Percentiles rank a stretch among this genome's conserved stretches.
Conservation (phyloP, 495 filamentous ascomycete genomes). For the Delitschia confertaspora region DNA sequence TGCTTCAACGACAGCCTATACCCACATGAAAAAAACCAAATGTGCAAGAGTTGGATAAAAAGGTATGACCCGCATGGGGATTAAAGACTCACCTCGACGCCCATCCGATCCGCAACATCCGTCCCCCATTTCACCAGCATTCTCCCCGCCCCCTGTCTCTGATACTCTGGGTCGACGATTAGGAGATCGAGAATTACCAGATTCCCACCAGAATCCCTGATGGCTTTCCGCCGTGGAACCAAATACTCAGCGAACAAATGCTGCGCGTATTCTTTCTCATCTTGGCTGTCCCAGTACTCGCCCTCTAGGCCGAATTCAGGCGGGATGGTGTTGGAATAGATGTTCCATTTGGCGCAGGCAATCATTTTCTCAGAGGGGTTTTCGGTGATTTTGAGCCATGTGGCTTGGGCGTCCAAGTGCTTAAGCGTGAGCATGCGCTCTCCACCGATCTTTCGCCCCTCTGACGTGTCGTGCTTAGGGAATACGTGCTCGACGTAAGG, state of each 20-base stretch:
- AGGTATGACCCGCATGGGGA: neutral
- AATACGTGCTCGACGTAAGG: conserved; percentile 9
- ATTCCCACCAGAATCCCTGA: conserved; percentile 4
- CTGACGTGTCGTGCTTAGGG: conserved; percentile 6
- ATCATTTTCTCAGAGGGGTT: conserved; percentile 1
- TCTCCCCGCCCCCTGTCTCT: conserved; percentile 2
- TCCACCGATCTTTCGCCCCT: conserved; percentile 1
- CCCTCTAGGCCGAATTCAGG: neutral
- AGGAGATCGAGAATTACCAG: conserved; percentile 2
- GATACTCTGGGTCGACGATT: conserved; percentile 2
- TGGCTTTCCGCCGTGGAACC: neutral
- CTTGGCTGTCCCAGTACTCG: conserved; percentile 1
- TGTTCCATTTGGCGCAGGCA: conserved; percentile 1
- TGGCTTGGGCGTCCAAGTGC: neutral
- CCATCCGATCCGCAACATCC: neutral
- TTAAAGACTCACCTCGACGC: conserved; percentile 6
- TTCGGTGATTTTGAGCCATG: too few relatives aligned
- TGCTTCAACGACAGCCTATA: conserved; percentile 7
- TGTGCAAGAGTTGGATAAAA: neutral
- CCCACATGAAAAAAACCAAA: too few relatives aligned
- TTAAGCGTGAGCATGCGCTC: conserved; percentile 8
- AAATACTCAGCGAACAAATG: conserved; percentile 4
- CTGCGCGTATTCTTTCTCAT: conserved; percentile 5
- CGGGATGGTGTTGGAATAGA: neutral
- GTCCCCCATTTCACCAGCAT: conserved; percentile 4